Base-by-base conservation (phyloP, 2,329 filamentous ascomycete species). In the Waltergamsia citrina region DNA sequence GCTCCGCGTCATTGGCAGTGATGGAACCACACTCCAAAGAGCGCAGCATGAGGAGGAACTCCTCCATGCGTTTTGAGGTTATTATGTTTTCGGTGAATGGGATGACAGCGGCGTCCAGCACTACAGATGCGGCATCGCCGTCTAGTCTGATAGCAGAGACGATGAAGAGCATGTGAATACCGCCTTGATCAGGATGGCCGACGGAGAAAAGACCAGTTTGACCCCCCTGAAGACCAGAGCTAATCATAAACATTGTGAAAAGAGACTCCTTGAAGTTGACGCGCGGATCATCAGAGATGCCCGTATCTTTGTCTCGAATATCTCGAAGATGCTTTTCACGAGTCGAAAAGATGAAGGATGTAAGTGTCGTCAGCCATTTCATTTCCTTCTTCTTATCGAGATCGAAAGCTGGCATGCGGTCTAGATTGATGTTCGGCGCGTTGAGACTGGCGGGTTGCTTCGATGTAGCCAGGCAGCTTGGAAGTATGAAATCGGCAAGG, bases 1-100 rank as follows among this genome's bases (percentile, higher is more conserved):
- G 56, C 24, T 82, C 80, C n/a, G 62, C 67, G 9, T 73, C 70
- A 19, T 66, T 52, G 5, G 69, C 58, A 9, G 47, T 53, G n/a
- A 35, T 22, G 15, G 34, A 23, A 41, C 53, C 53, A 35, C 57
- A 52, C 29, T 62, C 52, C 1, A 63, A 46, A 8, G 50, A 47
- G 11, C 52, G 48, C 2, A 63, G 39, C 2, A 61, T 24, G 4
- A 59, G 40, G 4, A 68, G 47, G 41, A 69, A 67, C 1, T 47
- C 39, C 14, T 57, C 49, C 12, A 68, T 41, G 29, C 49, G 42
- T 2, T 42, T 41, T 1, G 49, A 53, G 9, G 42, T 26, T 7
- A 67, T 37, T 4, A 62, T 39, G 1, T 52, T 41, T 5, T 37
- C 35, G 0, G 65, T 67, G 6, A 69, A 40, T 0, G 66, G 62